Evolutionary conservation across 768 basidiomycete genomes (phyloP), one percentile per base, ranked within the genome.

Genomic region (Dioszegia crocea): DNA sequence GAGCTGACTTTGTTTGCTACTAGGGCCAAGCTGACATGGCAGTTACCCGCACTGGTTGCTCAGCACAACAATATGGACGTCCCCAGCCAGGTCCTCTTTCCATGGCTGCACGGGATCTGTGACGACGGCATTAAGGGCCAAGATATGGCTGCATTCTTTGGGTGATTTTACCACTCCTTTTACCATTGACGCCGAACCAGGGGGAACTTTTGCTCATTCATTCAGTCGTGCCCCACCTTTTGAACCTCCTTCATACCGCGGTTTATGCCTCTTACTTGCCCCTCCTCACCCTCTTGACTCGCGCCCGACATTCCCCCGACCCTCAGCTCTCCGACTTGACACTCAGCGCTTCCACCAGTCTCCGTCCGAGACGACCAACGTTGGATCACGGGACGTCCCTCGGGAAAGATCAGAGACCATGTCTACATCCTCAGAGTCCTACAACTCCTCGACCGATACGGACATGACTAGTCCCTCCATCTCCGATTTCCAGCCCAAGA

Each of bases 21-120:
- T 26, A 19, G 54, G 4, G 16, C 27, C 6, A 48, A 31, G 48
- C 47, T 56, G 11, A 45, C 46, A 16, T 6, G 6, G 1, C 26
- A 74, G 68, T 48, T 76, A 12, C 63, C 68, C 3, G 56, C 19
- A 17, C 40, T 76, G 46, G 56, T 73, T 1, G 63, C 70, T 24
- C 64, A 68, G 43, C 74, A 76, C 53, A 57, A 63, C 12, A 58
- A 65, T 60, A 54, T 70, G 12, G 73, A 74, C 56, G 68, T 66
- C 4, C 75, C 75, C 14, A 70, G 67, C 40, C 64, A 68, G 12
- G 65, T 74, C 5, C 64, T 76, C 14, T 76, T 76, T 47, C 75
- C 75, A 1, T 76, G 75, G 75, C 58, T 76, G 12, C 75, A 76
- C 56, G 75, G 75, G 2, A 76, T 76, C 41, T 64, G 67, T 29